phyloP scores from a whole-genome alignment of 2,329 filamentous ascomycete species.

The Leptodontidium sp. region DNA sequence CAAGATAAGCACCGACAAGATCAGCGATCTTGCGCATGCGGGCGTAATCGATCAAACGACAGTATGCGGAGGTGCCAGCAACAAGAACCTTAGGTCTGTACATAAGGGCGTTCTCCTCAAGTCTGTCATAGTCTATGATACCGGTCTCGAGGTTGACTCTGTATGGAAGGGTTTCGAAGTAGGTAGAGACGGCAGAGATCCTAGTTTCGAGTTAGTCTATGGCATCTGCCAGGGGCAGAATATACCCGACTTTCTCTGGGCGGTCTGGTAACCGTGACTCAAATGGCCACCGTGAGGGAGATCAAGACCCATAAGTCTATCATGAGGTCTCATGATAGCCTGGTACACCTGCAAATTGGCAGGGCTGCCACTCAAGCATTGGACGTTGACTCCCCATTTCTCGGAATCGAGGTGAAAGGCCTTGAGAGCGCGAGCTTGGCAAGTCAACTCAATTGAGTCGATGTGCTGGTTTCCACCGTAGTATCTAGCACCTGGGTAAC shows the following conservation, averaged over 20 bases:
- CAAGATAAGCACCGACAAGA: conserved; percentile 89
- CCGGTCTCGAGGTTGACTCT: conserved; percentile 88
- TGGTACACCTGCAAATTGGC: conserved; percentile 99
- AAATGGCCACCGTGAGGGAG: conserved; percentile 96
- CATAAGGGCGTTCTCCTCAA: conserved; percentile 88
- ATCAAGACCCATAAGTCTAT: conserved; percentile 96
- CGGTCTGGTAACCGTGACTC: conserved; percentile 97
- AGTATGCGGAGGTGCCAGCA: conserved; percentile 97
- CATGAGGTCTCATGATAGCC: conserved; percentile 94
- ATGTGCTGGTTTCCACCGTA: conserved; percentile 99
- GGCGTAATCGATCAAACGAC: conserved; percentile 94
- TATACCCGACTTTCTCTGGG: conserved; percentile 79
- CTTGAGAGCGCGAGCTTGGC: conserved; percentile 91
- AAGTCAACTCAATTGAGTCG: conserved; percentile 92
- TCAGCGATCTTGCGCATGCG: conserved; percentile 97
- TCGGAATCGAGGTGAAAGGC: conserved; percentile 86
- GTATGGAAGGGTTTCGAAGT: conserved; percentile 99
- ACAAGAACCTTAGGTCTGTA: conserved; percentile 97
- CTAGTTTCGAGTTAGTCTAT: conserved; percentile 42
- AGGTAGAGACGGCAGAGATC: conserved; percentile 97
- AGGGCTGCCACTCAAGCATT: conserved; percentile 90
- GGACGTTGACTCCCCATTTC: conserved; percentile 99
- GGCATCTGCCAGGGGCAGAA: conserved; percentile 6
- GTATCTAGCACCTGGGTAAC: conserved; percentile 97
- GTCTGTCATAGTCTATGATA: conserved; percentile 94